phyloP scores from a whole-genome alignment of 306 rosid species.

The Chamaecrista fasciculata region DNA sequence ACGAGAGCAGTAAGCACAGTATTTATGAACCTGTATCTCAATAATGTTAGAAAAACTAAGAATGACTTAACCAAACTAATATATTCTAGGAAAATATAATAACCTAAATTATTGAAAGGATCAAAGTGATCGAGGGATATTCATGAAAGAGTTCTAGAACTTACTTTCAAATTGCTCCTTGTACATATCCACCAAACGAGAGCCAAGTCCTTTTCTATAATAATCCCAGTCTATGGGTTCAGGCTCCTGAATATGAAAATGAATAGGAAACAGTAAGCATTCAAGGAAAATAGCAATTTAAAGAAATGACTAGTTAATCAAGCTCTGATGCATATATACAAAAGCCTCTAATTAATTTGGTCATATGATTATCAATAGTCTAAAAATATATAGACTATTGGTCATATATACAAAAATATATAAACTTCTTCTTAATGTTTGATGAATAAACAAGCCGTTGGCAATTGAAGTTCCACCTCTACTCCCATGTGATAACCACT shows the following conservation, averaged over 20 bases:
- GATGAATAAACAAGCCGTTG: not conserved
- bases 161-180: constrained; percentile 94
- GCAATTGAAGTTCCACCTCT: not conserved
- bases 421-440: not conserved
- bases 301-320: not conserved
- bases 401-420: too few relatives aligned
- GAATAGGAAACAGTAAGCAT: constrained; percentile 3
- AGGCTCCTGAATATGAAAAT: constrained; percentile 68
- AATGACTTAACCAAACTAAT: not conserved
- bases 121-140: not conserved
- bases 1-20: not conserved
- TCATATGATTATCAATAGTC: not conserved
- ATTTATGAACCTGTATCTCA: not conserved
- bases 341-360: not conserved
- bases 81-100: not conserved
- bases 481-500: not conserved
- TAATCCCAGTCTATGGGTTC: constrained; percentile 97
- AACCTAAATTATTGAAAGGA: not conserved
- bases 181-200: constrained; percentile 96
- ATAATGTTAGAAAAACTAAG: not conserved
- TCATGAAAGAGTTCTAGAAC: constrained; percentile 32
- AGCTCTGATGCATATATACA: not conserved
- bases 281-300: not conserved
- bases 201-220: constrained; percentile 90
- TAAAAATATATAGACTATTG: too few relatives aligned